Evolutionary conservation across 305 asterid genomes (phyloP).

Genomic region (Fraxinus floribunda): DNA sequence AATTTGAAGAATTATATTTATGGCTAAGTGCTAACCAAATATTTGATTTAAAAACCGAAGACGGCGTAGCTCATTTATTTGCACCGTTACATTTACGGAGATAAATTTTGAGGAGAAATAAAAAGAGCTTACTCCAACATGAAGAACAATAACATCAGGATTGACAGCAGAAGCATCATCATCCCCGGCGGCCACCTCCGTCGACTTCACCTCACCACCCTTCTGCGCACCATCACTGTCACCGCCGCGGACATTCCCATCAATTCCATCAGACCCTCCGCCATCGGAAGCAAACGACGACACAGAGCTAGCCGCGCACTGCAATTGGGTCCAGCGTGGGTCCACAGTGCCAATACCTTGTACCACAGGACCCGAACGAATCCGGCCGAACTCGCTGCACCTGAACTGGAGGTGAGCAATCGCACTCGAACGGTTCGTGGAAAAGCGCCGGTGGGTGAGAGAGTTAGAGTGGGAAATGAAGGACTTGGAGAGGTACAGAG

Average conservation of each 20-base stretch:
- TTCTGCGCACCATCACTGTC: conserved; percentile 49
- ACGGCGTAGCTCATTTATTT: background rate
- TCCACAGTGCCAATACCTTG: conserved; percentile 26
- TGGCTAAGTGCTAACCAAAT: background rate
- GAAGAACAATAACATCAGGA: conserved; percentile 84
- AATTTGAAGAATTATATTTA: background rate
- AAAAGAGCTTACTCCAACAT: conserved; percentile 68
- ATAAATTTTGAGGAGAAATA: background rate
- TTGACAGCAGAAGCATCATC: conserved; percentile 59
- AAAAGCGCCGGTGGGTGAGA: conserved; percentile 41
- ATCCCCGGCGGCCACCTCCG: conserved; percentile 49
- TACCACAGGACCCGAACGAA: conserved; percentile 28
- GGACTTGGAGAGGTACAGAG: conserved; percentile 44
- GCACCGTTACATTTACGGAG: background rate
- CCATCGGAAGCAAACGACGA: conserved; percentile 65
- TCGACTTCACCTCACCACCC: conserved; percentile 55
- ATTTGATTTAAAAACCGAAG: background rate
- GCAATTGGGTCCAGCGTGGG: conserved; percentile 33
- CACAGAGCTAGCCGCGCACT: conserved; percentile 47
- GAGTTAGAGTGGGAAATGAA: conserved; percentile 42
- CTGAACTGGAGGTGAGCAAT: conserved; percentile 42
- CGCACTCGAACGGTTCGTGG: conserved; percentile 34
- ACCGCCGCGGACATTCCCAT: conserved; percentile 57
- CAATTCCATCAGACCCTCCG: conserved; percentile 59
- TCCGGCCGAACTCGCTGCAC: conserved; percentile 25